A percentile compares a stretch with the other conserved stretches of the same genome.
These are phyloP conservation scores for Ballota nigra DNA, from an alignment of 257 asterid species.

Conservation along the genomic window DNA sequence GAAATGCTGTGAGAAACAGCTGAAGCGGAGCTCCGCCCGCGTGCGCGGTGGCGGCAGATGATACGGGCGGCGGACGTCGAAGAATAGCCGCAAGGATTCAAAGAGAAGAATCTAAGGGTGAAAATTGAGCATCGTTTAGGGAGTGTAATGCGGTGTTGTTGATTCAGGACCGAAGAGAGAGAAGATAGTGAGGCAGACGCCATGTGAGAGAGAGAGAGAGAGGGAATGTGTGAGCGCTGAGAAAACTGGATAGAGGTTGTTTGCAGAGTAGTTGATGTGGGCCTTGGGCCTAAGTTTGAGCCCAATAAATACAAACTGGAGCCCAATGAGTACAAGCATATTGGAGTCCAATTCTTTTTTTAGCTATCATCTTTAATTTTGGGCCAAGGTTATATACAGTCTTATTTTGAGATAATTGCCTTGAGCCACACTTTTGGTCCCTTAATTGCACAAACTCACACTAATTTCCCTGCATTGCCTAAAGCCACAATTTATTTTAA, in stretches of 20 bases:
- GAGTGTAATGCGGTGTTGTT: conserved; percentile 51
- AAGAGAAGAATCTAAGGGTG: conserved; percentile 46
- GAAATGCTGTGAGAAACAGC: conserved; percentile 37
- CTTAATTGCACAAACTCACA: too few relatives aligned
- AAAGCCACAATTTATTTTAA: too few relatives aligned
- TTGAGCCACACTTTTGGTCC: too few relatives aligned
- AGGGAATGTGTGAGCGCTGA: conserved; percentile 18
- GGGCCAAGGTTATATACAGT: too few relatives aligned
- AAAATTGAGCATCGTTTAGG: conserved; percentile 46
- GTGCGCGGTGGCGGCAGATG: conserved; percentile 29
- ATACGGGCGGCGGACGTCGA: conserved; percentile 26
- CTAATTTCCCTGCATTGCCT: too few relatives aligned
- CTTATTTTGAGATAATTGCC: too few relatives aligned
- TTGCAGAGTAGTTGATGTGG: conserved; percentile 3
- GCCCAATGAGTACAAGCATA: too few relatives aligned
- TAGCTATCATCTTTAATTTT: too few relatives aligned
- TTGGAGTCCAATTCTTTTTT: too few relatives aligned
- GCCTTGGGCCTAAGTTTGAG: conserved; percentile 14
- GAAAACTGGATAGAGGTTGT: conserved; percentile 32
- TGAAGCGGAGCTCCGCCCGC: conserved; percentile 29
- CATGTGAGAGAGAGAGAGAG: conserved; percentile 29
- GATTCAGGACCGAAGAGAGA: conserved; percentile 57
- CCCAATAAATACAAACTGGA: not conserved
- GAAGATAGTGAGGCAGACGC: conserved; percentile 60
- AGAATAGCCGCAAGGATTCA: conserved; percentile 17